These are phyloP conservation scores for Apiospora kogelbergensis DNA, from an alignment of 2,329 filamentous ascomycete species.

Conservation along the genomic window DNA sequence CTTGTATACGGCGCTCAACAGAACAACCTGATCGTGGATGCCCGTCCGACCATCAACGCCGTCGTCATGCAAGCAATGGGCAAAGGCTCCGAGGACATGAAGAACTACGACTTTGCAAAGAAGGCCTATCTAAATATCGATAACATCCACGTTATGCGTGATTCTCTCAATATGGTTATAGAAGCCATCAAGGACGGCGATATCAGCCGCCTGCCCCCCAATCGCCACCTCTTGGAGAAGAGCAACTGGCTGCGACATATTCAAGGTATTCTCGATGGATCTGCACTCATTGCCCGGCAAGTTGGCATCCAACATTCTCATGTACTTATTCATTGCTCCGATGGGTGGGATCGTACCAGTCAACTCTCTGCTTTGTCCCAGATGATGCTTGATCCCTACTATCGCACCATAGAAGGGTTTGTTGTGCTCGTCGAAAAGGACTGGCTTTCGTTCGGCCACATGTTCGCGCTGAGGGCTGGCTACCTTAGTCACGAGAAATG, in stretches of 20 bases:
- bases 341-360: conserved; percentile 97
- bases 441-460: conserved; percentile 96
- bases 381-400: conserved; percentile 93
- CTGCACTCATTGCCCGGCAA: conserved; percentile 79
- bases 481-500: conserved; percentile 89
- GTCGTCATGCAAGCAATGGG: conserved; percentile 92
- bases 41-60: conserved; percentile 89
- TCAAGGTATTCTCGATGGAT: conserved; percentile 77
- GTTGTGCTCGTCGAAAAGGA: conserved; percentile 95
- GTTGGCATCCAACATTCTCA: conserved; percentile 92
- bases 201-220: conserved; percentile 78
- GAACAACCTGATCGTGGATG: conserved; percentile 92
- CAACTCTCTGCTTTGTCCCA: conserved; percentile 91
- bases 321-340: conserved; percentile 94
- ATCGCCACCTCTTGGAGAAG: conserved; percentile 74
- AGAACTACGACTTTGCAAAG: conserved; percentile 88
- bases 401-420: conserved; percentile 90
- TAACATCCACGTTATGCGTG: conserved; percentile 98
- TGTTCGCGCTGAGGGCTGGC: conserved; percentile 92
- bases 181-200: conserved; percentile 93
- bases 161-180: conserved; percentile 82
- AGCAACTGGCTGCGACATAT: conserved; percentile 95
- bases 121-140: conserved; percentile 95
- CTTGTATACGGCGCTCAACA: conserved; percentile 89
- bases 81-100: conserved; percentile 95